Percentiles rank a stretch among this genome's conserved stretches.
Conservation (phyloP, 225 moss, liverwort and hornwort genomes). For the Anthoceros angustus region DNA sequence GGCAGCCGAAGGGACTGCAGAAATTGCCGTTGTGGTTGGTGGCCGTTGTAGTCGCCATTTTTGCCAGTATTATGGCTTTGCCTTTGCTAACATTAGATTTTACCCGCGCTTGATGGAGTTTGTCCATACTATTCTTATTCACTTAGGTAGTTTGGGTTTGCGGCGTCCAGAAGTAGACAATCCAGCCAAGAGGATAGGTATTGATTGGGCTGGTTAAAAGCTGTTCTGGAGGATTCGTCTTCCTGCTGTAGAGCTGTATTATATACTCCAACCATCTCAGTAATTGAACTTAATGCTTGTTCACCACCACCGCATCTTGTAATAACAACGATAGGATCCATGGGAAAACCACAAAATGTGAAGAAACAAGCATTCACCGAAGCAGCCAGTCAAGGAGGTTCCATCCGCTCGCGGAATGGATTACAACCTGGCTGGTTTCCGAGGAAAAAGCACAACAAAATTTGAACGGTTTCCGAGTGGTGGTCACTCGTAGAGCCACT, state of each 20-base stretch:
- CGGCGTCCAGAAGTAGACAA: too few relatives aligned
- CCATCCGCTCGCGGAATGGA: background rate
- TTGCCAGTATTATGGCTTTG: conserved; percentile 97
- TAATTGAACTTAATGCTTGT: too few relatives aligned
- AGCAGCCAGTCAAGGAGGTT: too few relatives aligned
- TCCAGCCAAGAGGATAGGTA: too few relatives aligned
- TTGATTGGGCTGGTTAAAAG: too few relatives aligned
- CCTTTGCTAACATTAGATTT: conserved; percentile 85
- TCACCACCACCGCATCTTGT: too few relatives aligned
- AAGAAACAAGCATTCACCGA: too few relatives aligned
- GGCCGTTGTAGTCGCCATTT: conserved; percentile 73
- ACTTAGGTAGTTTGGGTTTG: background rate
- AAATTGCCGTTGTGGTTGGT: conserved; percentile 84
- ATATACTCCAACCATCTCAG: too few relatives aligned
- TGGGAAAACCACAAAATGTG: too few relatives aligned
- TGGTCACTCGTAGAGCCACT: conserved; percentile 45
- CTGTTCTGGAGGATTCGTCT: too few relatives aligned
- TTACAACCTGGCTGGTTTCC: background rate
- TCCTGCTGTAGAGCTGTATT: too few relatives aligned
- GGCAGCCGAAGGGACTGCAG: conserved; percentile 38
- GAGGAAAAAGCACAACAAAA: background rate
- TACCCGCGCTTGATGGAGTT: conserved; percentile 19
- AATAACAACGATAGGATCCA: too few relatives aligned
- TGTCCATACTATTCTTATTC: background rate
- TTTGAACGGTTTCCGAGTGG: background rate